phyloP scores from a whole-genome alignment of 1,284 basidiomycete species.

The Moesziomyces sp. region DNA sequence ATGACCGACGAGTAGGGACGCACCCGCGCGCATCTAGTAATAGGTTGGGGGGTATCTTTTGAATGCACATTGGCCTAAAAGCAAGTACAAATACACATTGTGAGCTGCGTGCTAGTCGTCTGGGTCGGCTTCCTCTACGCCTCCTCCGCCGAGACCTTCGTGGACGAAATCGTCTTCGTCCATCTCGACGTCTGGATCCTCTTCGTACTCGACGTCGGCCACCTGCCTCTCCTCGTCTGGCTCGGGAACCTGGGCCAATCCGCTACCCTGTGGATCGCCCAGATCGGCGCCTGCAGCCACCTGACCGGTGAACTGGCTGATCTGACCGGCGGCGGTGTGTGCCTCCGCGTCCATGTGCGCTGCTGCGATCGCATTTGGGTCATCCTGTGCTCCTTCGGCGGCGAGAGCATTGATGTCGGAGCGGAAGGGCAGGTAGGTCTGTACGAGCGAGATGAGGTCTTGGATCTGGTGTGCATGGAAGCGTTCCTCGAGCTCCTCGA shows the following conservation, averaged over 20 bases:
- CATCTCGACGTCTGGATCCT: constrained; percentile 58
- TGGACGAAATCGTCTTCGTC: constrained; percentile 58
- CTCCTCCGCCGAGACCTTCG: constrained; percentile 35
- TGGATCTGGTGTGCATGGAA: constrained; percentile 75
- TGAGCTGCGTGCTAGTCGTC: constrained; percentile 38
- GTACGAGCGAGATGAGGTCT: constrained; percentile 75
- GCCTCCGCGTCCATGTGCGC: not conserved
- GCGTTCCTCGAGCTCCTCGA: constrained; percentile 88
- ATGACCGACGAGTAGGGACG: constrained; percentile 24
- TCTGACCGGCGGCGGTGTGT: constrained; percentile 12
- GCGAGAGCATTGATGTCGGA: constrained; percentile 27
- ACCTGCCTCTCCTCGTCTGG: constrained; percentile 44
- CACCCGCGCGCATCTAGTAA: too few species aligned
- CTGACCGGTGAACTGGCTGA: constrained; percentile 35
- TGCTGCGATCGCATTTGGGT: constrained; percentile 17
- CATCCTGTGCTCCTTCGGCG: constrained; percentile 25
- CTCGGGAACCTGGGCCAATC: constrained; percentile 48
- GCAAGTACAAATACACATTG: constrained; percentile 23
- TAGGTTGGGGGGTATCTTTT: too few species aligned
- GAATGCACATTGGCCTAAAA: not conserved
- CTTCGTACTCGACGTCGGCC: constrained; percentile 59
- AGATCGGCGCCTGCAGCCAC: constrained; percentile 37
- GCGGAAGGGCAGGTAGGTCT: constrained; percentile 68
- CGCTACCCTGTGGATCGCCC: constrained; percentile 43
- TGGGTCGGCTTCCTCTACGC: constrained; percentile 67